Evolutionary conservation across 148 eudicot species (phyloP), one percentile per base, ranked within the genome.

Genomic region (Rheum nobile): DNA sequence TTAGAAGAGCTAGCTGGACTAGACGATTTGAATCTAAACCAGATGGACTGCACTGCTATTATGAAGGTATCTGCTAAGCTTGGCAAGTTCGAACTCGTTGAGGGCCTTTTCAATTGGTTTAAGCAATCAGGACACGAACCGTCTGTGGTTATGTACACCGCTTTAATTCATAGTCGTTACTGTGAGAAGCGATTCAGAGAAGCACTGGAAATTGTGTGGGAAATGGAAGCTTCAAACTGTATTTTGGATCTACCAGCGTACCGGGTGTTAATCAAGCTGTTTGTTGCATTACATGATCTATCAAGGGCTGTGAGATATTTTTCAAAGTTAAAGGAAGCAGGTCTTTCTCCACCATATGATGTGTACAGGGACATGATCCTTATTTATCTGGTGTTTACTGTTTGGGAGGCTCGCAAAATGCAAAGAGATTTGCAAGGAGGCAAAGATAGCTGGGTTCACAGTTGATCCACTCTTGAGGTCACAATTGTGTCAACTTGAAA

Each of bases 191-290:
- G 81, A 67, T 86, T 84, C 48, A 91, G 89, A 80, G 96, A 94
- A 74, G 95, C 93, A 13, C 74, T 91, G 81, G 83, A 87, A 76
- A 39, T 94, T 75, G 91, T 95, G 24, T 91, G 98, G 98, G 97
- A 91, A 85, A 95, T 95, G 93, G 98, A 95, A 80, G 85, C 73
- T 47, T 79, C 82, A 34, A 76, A 87, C 77, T 86, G 79, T 76
- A 75, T 83, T 16, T 82, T 91, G 77, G 97, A 95, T 86, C 81
- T 88, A 63, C 96, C 98, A 16, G 91, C 93, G 21, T 91, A 87
- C 73, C 85, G 93, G 37, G 97, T 95, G 61, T 80, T 86, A 19
- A 87, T 91, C 73, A 95, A 84, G 85, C 85, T 89, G 47, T 87
- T 89, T 77, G 91, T 89, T 76, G 91, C 91, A 73, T 73, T 87